These are phyloP conservation scores for Mucor plumbeus DNA, from an alignment of 371 early-diverging fungal species.

Conservation along the genomic window DNA sequence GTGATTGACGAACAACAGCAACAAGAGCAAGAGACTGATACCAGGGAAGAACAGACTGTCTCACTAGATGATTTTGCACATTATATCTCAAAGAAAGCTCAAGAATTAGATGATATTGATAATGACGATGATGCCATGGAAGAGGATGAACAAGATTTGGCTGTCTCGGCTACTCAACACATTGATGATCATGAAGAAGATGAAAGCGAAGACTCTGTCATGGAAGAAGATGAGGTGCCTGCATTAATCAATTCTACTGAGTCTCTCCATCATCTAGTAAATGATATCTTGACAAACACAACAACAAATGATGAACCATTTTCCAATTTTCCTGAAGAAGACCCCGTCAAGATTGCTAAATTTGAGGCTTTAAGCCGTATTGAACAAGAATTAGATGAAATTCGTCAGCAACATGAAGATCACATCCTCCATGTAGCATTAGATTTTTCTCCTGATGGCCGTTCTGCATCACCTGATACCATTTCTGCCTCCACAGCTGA, in stretches of 20 bases:
- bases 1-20: slow-evolving; percentile 10
- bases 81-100: slow-evolving; percentile 8
- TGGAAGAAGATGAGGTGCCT: slow-evolving; percentile 8
- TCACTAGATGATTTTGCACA: slow-evolving; percentile 9
- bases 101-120: background rate
- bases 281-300: background rate
- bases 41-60: background rate
- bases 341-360: slow-evolving; percentile 26
- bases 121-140: slow-evolving; percentile 13
- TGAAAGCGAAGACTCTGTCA: background rate
- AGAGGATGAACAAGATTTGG: background rate
- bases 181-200: slow-evolving; percentile 5
- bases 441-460: slow-evolving; percentile 30
- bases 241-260: slow-evolving; percentile 2
- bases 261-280: slow-evolving; percentile 7
- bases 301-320: background rate
- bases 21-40: slow-evolving; percentile 6
- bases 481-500: slow-evolving; percentile 27
- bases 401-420: slow-evolving; percentile 27
- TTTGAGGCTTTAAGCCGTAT: slow-evolving; percentile 28
- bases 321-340: slow-evolving; percentile 15
- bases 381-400: slow-evolving; percentile 32
- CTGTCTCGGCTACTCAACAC: background rate
- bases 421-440: slow-evolving; percentile 25
- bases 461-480: slow-evolving; percentile 16